These are phyloP conservation scores for Cucumis sativus DNA, from an alignment of 306 rosid species.

Conservation along the genomic window DNA sequence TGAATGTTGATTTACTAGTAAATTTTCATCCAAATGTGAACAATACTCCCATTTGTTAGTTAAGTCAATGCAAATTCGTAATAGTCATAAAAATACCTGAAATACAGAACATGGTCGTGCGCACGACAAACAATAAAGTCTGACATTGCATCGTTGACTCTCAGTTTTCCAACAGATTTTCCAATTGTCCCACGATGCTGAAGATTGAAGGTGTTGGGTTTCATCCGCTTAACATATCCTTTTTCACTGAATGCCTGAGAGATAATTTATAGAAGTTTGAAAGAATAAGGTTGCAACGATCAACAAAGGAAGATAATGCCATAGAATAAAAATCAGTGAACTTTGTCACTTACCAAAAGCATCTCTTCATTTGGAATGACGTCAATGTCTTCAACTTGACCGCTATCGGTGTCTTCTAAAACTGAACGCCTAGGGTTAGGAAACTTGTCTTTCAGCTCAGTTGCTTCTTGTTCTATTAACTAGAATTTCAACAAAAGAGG, in stretches of 20 bases:
- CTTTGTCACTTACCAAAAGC: conserved; percentile 48
- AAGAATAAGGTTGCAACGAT: background rate
- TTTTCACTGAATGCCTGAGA: conserved; percentile 86
- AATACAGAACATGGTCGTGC: conserved; percentile 86
- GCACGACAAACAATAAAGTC: conserved; percentile 90
- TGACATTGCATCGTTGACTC: conserved; percentile 89
- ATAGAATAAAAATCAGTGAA: background rate
- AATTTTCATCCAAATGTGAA: background rate
- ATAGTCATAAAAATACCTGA: conserved; percentile 42
- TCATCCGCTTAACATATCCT: conserved; percentile 94
- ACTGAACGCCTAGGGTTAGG: conserved; percentile 67
- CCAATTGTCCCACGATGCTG: conserved; percentile 97
- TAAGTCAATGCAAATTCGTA: background rate
- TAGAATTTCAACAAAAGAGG: conserved; percentile 7
- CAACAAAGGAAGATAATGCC: background rate
- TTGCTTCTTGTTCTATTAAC: conserved; percentile 82
- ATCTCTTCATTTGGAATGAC: conserved; percentile 93
- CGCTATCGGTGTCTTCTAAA: conserved; percentile 72
- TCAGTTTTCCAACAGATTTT: conserved; percentile 93
- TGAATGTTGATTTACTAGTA: background rate
- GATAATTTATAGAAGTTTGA: background rate
- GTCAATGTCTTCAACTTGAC: conserved; percentile 95
- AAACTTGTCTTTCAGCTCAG: conserved; percentile 73
- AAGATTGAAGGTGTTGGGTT: conserved; percentile 74
- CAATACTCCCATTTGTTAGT: background rate